Percentiles rank a stretch among this genome's conserved stretches.
Conservation (phyloP, 345 rosid genomes). For the Lenwebbia sp. region DNA sequence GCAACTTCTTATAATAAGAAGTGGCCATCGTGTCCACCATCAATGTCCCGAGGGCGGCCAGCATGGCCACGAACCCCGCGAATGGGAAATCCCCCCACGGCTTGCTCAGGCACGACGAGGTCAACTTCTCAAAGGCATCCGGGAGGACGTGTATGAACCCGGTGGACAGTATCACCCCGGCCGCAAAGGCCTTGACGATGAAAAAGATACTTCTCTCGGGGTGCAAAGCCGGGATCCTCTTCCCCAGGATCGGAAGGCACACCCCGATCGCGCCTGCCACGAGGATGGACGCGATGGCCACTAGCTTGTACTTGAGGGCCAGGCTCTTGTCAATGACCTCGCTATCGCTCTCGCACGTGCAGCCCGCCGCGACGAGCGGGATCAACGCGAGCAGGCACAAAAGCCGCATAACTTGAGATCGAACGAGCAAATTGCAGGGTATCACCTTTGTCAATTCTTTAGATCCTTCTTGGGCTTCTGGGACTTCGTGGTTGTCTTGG, state of each 20-base stretch:
- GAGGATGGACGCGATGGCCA: conserved; percentile 32
- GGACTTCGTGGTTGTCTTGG: too few species aligned
- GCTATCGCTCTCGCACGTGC: conserved; percentile 11
- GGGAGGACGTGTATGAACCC: conserved; percentile 78
- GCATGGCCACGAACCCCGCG: conserved; percentile 69
- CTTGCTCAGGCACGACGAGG: conserved; percentile 35
- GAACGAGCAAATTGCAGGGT: too few species aligned
- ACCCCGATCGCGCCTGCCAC: conserved; percentile 34
- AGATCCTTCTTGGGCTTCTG: too few species aligned
- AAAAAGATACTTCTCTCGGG: conserved; percentile 34
- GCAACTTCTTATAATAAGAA: conserved; percentile 18
- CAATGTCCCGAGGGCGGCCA: conserved; percentile 44
- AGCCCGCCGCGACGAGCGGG: neutral
- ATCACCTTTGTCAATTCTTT: too few species aligned
- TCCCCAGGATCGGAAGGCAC: conserved; percentile 35
- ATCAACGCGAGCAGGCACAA: too few species aligned
- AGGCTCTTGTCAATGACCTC: neutral
- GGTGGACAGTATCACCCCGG: conserved; percentile 69
- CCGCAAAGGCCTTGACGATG: conserved; percentile 51
- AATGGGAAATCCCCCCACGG: conserved; percentile 83
- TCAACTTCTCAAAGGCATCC: conserved; percentile 59
- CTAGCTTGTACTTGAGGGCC: conserved; percentile 25
- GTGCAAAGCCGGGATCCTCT: conserved; percentile 12
- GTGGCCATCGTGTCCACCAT: conserved; percentile 55
- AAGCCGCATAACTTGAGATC: too few species aligned